Base-by-base conservation (phyloP, 768 basidiomycete genomes). In the Pleurotus salmoneostramineus region DNA sequence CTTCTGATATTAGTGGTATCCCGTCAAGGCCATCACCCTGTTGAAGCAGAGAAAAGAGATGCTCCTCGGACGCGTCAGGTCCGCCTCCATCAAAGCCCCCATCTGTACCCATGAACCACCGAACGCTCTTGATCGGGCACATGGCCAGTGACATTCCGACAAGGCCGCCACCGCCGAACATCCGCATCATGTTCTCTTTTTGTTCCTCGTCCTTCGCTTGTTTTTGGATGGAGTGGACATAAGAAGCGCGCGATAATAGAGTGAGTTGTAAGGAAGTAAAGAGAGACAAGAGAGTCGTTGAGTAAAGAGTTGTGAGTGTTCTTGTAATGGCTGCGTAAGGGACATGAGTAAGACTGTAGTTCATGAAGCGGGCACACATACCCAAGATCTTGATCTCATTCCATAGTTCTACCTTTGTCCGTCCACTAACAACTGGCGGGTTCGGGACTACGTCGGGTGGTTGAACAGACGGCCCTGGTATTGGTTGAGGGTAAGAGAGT, bases 361-460 rank as follows among this genome's bases (percentile, higher is more conserved):
- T 8, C 37, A 6, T 10, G 21, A 17, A 42, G n/a, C 17, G 44
- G 6, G 44, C 6, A 45, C 1, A 75, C 82, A 48, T 65, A 88
- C 92, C 87, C 34, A 95, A 83, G 37, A 94, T 82, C 69, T 97
- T 98, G 37, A 97, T 82, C 71, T 97, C 93, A 58, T 87, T 86
- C 96, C 96, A 98, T 5, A 98, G 75, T 64, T 95, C 88, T 1
- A 81, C 83, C 68, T 88, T 94, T n/a, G 82, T 85, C 60, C 81
- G 72, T 36, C 35, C 12, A 6, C 50, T 52, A 40, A 40, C n/a
- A n/a, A n/a, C 37, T 10, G 37, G 50, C n/a, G 34, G 15, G 50
- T 35, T 27, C n/a, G 15, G 7, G 50, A 52, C 8, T 36, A 43
- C 6, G 15, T 11, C 27, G 48, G 48, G 10, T 31, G 15, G 35